phyloP scores from a whole-genome alignment of 306 rosid genomes.

The Corylus americana region DNA sequence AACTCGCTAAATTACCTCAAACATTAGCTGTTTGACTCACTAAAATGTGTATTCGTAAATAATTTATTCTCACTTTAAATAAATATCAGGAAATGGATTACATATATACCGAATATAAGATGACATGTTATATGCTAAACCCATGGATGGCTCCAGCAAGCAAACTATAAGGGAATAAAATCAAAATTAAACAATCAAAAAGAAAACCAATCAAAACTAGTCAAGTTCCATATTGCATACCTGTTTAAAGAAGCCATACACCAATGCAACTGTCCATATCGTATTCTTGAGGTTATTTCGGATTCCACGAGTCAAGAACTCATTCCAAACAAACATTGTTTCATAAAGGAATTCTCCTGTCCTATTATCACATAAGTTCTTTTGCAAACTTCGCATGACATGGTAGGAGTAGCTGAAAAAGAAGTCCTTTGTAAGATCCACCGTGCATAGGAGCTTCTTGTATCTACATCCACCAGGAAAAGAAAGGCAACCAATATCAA shows the following conservation, averaged over 20 bases:
- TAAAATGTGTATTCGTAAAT: neutral
- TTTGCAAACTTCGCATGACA: slow-evolving; percentile 89
- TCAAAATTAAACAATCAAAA: slow-evolving; percentile 4
- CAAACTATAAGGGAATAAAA: slow-evolving; percentile 5
- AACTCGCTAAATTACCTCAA: neutral
- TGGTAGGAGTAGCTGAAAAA: slow-evolving; percentile 96
- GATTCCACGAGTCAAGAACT: slow-evolving; percentile 85
- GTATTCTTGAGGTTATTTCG: slow-evolving; percentile 70
- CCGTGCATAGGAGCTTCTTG: slow-evolving; percentile 98
- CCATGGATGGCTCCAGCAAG: slow-evolving; percentile 17
- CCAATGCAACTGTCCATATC: slow-evolving; percentile 93
- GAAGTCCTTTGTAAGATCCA: slow-evolving; percentile 99
- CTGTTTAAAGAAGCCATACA: slow-evolving; percentile 92
- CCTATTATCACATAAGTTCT: slow-evolving; percentile 65
- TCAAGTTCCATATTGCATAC: slow-evolving; percentile 33
- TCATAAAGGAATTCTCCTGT: slow-evolving; percentile 62
- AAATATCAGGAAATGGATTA: slow-evolving; percentile 28
- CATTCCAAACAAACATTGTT: slow-evolving; percentile 96
- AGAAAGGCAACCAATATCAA: slow-evolving; percentile 48
- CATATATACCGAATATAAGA: neutral
- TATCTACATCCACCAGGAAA: slow-evolving; percentile 78
- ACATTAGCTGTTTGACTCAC: slow-evolving; percentile 21
- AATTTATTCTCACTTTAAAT: slow-evolving; percentile 26
- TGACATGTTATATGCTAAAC: neutral
- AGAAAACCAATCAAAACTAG: slow-evolving; percentile 1